Base-by-base conservation (phyloP, 805 yeast species). In the Komagataella phaffii region DNA sequence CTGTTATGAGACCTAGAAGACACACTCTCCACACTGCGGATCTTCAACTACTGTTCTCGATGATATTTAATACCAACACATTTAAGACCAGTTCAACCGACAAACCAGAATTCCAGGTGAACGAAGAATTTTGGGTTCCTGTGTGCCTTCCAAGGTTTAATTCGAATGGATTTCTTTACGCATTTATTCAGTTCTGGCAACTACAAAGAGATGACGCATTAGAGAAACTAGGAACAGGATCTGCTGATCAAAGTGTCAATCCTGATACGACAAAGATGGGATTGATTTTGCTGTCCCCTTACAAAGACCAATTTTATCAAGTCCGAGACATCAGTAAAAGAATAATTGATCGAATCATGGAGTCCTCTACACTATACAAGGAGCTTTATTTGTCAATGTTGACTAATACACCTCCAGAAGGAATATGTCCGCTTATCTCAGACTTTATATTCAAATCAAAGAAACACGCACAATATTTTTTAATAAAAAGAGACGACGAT, bases 111-210 rank as follows among this genome's bases (percentile, higher is more conserved):
- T 53, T 51, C 58, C 53, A 57, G 48, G 55, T 76, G 57, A 61
- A 72, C 52, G 85, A 85, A 57, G 96, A 90, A 60, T 78, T 88
- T 53, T 93, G 98, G 98, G 77, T 87, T 10, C 99, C 99, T 0
- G 73, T 91, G 0, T 91, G 99, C 64, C 73, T 91, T 63, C 96
- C 98, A 0, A 80, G 85, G 57, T 91, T 91, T 70, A 91, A 93
- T 61, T 69, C 88, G 1, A 81, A 81, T 56, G 99, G 99, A 7
- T 93, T 90, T 59, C 66, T 91, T 5, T 86, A 93, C 61, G 81
- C 88, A 10, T 88, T 85, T 59, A 85, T 89, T 47, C 81, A 80
- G 53, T 80, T 81, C 56, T 61, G 83, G 48, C 74, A 73, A 49
- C 56, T 69, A 43, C 62, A 69, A 17, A 66, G 65, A 48, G 58